phyloP scores from a whole-genome alignment of 345 rosid genomes.

The Euphorbia tirucalli region DNA sequence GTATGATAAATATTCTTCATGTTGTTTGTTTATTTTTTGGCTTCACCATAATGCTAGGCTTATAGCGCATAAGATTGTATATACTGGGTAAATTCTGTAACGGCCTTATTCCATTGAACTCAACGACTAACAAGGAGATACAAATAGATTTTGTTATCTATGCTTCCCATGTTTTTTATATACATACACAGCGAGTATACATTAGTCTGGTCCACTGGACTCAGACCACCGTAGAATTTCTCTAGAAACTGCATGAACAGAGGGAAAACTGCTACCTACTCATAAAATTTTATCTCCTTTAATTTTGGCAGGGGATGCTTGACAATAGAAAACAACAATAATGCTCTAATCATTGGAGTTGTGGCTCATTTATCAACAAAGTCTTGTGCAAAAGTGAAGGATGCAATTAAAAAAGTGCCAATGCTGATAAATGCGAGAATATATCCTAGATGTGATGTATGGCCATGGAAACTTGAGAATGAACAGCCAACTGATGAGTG shows the following conservation, averaged over 20 bases:
- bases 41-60: background rate
- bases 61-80: background rate
- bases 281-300: background rate
- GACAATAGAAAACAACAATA: background rate
- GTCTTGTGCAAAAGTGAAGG: background rate
- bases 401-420: conserved; percentile 12
- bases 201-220: background rate
- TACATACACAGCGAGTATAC: too few relatives aligned
- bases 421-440: background rate
- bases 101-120: background rate
- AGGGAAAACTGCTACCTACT: background rate
- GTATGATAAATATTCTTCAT: conserved; percentile 5
- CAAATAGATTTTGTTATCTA: background rate
- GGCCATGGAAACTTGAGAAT: conserved; percentile 17
- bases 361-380: conserved; percentile 7
- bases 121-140: background rate
- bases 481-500: conserved; percentile 11
- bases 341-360: conserved; percentile 7
- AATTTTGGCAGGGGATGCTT: conserved; percentile 14
- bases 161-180: background rate
- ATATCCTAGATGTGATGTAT: conserved; percentile 5
- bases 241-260: background rate
- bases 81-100: background rate
- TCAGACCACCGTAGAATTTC: background rate
- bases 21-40: background rate